Base-by-base conservation (phyloP, 305 asterid genomes). In the Fraxinus latifolia region DNA sequence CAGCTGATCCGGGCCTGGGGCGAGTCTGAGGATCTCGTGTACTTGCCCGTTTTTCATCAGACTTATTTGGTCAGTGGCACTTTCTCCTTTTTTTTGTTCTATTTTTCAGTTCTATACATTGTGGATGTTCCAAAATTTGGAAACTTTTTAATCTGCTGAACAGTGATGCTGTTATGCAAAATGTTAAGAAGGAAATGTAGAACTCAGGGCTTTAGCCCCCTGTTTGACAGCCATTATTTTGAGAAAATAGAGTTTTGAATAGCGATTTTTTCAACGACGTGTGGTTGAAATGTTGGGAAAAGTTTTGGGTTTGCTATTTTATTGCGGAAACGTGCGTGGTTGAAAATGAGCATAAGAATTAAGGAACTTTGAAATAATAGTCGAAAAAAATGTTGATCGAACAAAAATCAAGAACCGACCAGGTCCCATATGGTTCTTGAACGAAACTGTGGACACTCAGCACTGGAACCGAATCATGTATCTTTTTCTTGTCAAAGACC, bases 1-100 rank as follows among this genome's bases (percentile, higher is more conserved):
- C 92, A 92, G 92, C 89, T 95, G 87, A 94, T 95, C 74, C 87
- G 97, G 85, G 97, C 93, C 34, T 95, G 99, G 98, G 99, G 94
- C 3, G 97, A 94, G 87, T 89, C 98, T 0, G 87, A 89, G 88
- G 99, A 95, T 50, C 96, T 95, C 85, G 83, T 79, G 29, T 93
- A 95, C 90, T 90, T 95, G 89, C 97, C 99, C 0, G 97, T 90
- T 9, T 95, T 95, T 86, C 95, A 84, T 65, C 99, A 95, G 86
- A 91, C 97, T 3, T 93, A 92, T 77, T 67, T 87, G 98, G 99
- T 95, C 74, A 74, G 83, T 80, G 60, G 77, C 77, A 15, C 12
- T 68, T 73, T 79, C 29, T 17, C 60, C 0, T 12, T 2, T 14
- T 65, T 21, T 36, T 36, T 36, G 44, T 21, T 36, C 29, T 8